These are phyloP conservation scores for Lasiodiplodia citricola DNA, from an alignment of 2,329 filamentous ascomycete species.

Conservation along the genomic window DNA sequence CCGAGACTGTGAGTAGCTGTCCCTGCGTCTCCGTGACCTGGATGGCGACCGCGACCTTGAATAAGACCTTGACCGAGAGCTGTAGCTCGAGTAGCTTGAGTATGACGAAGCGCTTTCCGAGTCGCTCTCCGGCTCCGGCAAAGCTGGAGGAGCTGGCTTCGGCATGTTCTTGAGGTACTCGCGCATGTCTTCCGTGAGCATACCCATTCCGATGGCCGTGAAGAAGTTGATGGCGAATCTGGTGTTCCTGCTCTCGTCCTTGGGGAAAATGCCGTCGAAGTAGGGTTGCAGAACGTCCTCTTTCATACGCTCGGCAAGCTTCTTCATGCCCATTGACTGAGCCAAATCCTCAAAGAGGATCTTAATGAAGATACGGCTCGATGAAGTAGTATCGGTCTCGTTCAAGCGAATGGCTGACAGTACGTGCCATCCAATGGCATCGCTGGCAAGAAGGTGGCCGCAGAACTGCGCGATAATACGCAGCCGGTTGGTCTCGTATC, in stretches of 20 bases:
- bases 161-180: slow-evolving; percentile 88
- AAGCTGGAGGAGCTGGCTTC: slow-evolving; percentile 73
- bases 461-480: slow-evolving; percentile 96
- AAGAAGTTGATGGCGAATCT: slow-evolving; percentile 99
- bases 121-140: slow-evolving; percentile 43
- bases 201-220: slow-evolving; percentile 95
- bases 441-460: slow-evolving; percentile 84
- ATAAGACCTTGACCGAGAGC: slow-evolving; percentile 28
- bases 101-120: slow-evolving; percentile 41
- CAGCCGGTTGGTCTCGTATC: slow-evolving; percentile 92
- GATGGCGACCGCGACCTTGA: slow-evolving; percentile 28
- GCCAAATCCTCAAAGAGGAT: slow-evolving; percentile 93
- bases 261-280: slow-evolving; percentile 87
- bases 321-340: slow-evolving; percentile 83
- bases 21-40: slow-evolving; percentile 7
- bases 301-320: slow-evolving; percentile 74
- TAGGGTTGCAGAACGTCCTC: slow-evolving; percentile 80
- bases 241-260: slow-evolving; percentile 85
- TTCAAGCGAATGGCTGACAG: slow-evolving; percentile 85
- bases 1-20: slow-evolving; percentile 19
- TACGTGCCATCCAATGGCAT: slow-evolving; percentile 92
- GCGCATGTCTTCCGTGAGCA: slow-evolving; percentile 92
- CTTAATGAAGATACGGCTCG: slow-evolving; percentile 97
- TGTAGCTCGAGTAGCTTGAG: slow-evolving; percentile 36
- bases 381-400: slow-evolving; percentile 95